These are phyloP conservation scores for Starmerella ratchasimensis DNA, from an alignment of 805 yeast species.

Conservation along the genomic window DNA sequence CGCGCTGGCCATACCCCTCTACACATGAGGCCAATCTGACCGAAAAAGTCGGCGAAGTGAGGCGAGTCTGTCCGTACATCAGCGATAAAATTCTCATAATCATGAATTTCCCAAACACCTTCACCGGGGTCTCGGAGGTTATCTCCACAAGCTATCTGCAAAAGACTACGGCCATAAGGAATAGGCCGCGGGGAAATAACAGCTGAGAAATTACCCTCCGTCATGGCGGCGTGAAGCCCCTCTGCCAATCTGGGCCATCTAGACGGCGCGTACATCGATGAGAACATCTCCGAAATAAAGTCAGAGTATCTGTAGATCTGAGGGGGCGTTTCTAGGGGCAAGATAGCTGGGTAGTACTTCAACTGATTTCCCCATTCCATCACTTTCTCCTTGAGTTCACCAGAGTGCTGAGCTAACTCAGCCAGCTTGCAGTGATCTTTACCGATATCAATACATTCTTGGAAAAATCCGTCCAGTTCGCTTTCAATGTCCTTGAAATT, in stretches of 20 bases:
- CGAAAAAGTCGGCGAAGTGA: conserved; percentile 6
- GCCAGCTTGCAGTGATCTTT: conserved; percentile 2
- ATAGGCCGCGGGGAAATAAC: neutral
- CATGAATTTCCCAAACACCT: conserved; percentile 4
- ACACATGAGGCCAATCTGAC: conserved; percentile 6
- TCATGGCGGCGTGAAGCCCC: conserved; percentile 10
- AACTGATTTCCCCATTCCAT: conserved; percentile 3
- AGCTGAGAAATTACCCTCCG: neutral
- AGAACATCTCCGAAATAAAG: conserved; percentile 9
- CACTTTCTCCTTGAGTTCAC: conserved; percentile 5
- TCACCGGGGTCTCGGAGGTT: neutral
- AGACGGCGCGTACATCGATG: conserved; percentile 13
- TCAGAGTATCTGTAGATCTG: conserved; percentile 8
- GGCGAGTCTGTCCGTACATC: conserved; percentile 2
- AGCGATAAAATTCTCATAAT: conserved; percentile 5
- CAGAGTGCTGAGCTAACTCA: neutral
- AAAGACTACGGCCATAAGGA: neutral
- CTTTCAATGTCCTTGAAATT: conserved; percentile 13
- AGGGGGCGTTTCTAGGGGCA: conserved; percentile 5
- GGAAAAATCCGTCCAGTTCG: conserved; percentile 10
- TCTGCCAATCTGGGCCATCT: conserved; percentile 14
- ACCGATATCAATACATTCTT: conserved; percentile 5
- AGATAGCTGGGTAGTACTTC: conserved; percentile 5
- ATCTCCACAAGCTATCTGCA: conserved; percentile 8
- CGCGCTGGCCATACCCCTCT: conserved; percentile 5